Evolutionary conservation across 2,329 filamentous ascomycete genomes (phyloP), one percentile per base, ranked within the genome.

Genomic region (Trichophyton rubrum): DNA sequence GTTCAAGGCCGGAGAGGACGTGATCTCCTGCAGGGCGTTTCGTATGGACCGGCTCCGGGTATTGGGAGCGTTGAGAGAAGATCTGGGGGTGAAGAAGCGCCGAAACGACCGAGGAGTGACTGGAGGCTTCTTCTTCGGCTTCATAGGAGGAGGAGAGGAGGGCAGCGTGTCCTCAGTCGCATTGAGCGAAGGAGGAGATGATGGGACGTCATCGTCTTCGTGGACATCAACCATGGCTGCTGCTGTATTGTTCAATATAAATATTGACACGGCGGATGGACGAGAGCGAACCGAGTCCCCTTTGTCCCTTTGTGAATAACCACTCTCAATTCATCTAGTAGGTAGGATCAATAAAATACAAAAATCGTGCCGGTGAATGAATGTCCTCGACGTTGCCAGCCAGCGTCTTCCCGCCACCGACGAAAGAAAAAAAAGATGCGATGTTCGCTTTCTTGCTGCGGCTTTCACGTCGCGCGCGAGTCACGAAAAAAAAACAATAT

Each of bases 101-200:
- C 71, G 74, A 62, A 80, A 79, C n/a, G 77, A 76, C 56, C 77
- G 73, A n/a, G 78, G 78, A 11, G 78, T 79, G 38, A 80, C 73
- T 30, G 77, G 74, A 51, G 78, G 77, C 57, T 73, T 74, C 63
- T 75, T 78, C 67, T 72, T 73, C 59, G 68, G 70, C 65, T 74
- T 74, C 61, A 74, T 70, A 33, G 73, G 74, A 53, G 74, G 74
- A 60, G 74, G 74, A 63, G 74, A 75, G 49, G 74, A 75, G 45
- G 74, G 73, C 61, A 74, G 66, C 51, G 73, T 70, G 60, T 71
- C 49, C 13, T 59, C 35, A 3, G 62, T 62, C 15, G 58, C 60
- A 58, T 56, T 59, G 53, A 64, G 57, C 9, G 33, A 47, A 49
- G 64, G 64, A 40, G 64, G 62, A 47, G 64, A 66, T 22, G 63